Evolutionary conservation across 1,139 yeast genomes (phyloP).

Genomic region (Kodamaea arcana): DNA sequence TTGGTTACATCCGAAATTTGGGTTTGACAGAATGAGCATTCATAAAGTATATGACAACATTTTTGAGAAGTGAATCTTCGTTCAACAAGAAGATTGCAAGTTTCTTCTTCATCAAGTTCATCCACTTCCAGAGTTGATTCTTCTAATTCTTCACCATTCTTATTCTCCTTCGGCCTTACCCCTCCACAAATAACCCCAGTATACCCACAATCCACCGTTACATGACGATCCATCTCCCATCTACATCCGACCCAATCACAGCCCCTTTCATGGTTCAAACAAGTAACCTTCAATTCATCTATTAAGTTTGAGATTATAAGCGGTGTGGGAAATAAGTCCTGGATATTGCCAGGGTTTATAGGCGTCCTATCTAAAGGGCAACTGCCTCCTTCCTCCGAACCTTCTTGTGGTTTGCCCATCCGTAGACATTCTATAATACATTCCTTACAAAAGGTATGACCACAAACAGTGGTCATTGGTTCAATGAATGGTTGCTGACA

Average conservation of each 20-base stretch:
- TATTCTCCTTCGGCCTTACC: slow-evolving; percentile 10
- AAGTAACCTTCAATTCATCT: slow-evolving; percentile 56
- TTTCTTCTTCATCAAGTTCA: slow-evolving; percentile 2
- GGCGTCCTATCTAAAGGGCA: slow-evolving; percentile 67
- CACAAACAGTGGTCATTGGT: slow-evolving; percentile 56
- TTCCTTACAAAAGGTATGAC: slow-evolving; percentile 54
- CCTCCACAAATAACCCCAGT: slow-evolving; percentile 49
- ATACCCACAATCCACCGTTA: slow-evolving; percentile 44
- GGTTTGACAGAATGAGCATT: slow-evolving; percentile 39
- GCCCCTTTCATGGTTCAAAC: slow-evolving; percentile 52
- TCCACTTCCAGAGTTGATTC: slow-evolving; percentile 4
- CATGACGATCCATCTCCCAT: slow-evolving; percentile 57
- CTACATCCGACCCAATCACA: slow-evolving; percentile 57
- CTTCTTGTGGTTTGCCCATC: slow-evolving; percentile 15
- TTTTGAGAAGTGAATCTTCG: slow-evolving; percentile 18
- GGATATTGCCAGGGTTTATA: slow-evolving; percentile 29
- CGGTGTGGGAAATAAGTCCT: slow-evolving; percentile 60
- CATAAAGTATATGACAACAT: slow-evolving; percentile 33
- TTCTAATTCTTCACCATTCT: slow-evolving; percentile 3
- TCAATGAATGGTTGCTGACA: slow-evolving; percentile 54
- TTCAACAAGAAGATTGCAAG: slow-evolving; percentile 19
- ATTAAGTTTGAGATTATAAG: slow-evolving; percentile 55
- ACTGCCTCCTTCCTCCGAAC: slow-evolving; percentile 19
- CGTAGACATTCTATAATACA: slow-evolving; percentile 49
- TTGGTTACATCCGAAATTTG: slow-evolving; percentile 29